Evolutionary conservation across 2,329 filamentous ascomycete species (phyloP), one percentile per base, ranked within the genome.

Genomic region (Emmonsiellopsis sp.): DNA sequence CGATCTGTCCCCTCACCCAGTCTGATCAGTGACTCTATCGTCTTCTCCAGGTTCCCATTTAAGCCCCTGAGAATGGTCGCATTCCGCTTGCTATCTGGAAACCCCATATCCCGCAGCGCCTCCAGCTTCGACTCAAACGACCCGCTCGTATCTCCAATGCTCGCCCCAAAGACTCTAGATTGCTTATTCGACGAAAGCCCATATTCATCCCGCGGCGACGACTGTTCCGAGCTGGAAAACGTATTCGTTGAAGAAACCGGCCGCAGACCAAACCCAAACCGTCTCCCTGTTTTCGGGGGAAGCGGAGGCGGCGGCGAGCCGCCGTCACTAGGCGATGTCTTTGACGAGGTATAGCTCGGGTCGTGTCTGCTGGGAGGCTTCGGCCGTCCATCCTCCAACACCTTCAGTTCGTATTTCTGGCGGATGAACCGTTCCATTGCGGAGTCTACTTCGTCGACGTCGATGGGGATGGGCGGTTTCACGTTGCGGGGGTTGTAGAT

Each of bases 381-480:
- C 35, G 66, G 73, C 60, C 67, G 72, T 43, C 68, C 71, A 60
- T 73, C 68, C 54, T 75, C 73, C 58, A 81, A 76, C 11, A 76
- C 72, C 54, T 78, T 76, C 62, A 85, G 84, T 66, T 91, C 84
- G 71, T 98, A 98, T 71, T 98, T 98, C 65, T 92, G 85, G 56
- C 92, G 80, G 61, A 98, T 95, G 70, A 92, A 97, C 56, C 89
- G 82, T 72, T 98, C 93, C 86, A 98, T 93, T 31, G 87, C 89
- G 9, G 88, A 86, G 67, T 98, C 92, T 48, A 87, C 87, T 73
- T 97, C 91, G 71, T 98, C 93, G 40, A 83, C 83, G 65, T 97
- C 93, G 62, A 95, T 79, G 0, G 93, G 91, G 13, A 96, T 84
- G 4, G 92, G 82, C 1, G 93, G 85, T 63, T 84, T 87, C 62